phyloP scores from a whole-genome alignment of 257 asterid species.

The Nicotiana noctiflora region DNA sequence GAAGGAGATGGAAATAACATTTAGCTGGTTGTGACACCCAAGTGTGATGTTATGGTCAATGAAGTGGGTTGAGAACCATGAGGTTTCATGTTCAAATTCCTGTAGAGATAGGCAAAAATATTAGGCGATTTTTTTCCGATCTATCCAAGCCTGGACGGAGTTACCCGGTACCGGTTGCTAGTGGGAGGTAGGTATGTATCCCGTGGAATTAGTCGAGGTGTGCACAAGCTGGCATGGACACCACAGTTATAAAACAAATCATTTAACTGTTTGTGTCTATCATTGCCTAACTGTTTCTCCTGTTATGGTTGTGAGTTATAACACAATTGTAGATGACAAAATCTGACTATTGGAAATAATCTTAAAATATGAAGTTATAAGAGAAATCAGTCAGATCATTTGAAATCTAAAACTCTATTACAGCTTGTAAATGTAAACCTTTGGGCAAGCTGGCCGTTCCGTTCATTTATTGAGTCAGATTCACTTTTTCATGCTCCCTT shows the following conservation, averaged over 20 bases:
- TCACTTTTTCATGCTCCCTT: not conserved
- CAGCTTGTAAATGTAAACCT: not conserved
- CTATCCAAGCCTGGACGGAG: too few relatives aligned
- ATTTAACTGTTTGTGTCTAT: not conserved
- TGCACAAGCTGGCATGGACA: too few relatives aligned
- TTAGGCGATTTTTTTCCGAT: too few relatives aligned
- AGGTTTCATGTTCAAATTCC: too few relatives aligned
- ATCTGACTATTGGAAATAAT: not conserved
- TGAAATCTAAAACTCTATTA: not conserved
- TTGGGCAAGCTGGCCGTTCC: not conserved
- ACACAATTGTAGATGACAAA: not conserved
- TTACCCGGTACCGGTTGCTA: too few relatives aligned
- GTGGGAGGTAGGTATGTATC: too few relatives aligned
- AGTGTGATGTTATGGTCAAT: too few relatives aligned
- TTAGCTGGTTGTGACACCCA: not conserved
- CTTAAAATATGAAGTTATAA: not conserved
- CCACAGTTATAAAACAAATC: too few relatives aligned
- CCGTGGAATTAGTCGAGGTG: too few relatives aligned
- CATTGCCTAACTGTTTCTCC: not conserved
- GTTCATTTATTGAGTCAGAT: not conserved
- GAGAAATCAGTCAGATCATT: not conserved
- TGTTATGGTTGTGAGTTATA: not conserved
- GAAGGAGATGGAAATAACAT: not conserved
- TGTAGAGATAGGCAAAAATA: too few relatives aligned
- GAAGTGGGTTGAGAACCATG: too few relatives aligned